Conservation (phyloP, 2,329 filamentous ascomycete species). For the Exophiala xenobiotica region DNA sequence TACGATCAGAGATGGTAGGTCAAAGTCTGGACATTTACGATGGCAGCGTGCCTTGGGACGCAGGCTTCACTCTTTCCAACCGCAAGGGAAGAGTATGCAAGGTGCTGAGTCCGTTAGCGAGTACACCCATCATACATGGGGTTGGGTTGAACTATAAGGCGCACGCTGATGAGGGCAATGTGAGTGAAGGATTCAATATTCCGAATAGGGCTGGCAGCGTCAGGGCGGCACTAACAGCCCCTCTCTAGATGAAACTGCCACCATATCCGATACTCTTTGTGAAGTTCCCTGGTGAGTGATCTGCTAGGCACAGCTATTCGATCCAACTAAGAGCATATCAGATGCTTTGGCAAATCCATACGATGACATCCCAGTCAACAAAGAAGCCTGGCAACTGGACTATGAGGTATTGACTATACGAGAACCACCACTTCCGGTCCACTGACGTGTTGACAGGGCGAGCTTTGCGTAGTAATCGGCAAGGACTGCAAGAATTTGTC, state of each 20-base stretch:
- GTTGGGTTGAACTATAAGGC: constrained; percentile 47
- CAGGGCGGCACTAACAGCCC: constrained; percentile 2
- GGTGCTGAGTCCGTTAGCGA: constrained; percentile 6
- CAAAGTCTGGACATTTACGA: no score
- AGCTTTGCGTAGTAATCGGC: no score
- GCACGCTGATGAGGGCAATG: constrained; percentile 39
- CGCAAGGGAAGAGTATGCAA: neutral
- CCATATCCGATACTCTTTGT: neutral
- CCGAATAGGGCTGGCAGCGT: no score
- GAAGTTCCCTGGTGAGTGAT: neutral
- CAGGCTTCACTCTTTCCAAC: neutral
- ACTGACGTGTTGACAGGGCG: no score
- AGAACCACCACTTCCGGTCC: no score
- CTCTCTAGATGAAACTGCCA: constrained; percentile 1
- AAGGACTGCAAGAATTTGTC: no score
- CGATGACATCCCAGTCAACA: no score
- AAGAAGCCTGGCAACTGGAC: no score
- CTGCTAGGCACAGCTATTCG: neutral
- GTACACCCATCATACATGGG: constrained; percentile 40
- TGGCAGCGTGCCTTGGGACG: no score
- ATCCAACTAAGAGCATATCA: constrained; percentile 38
- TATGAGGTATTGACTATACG: no score
- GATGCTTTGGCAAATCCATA: constrained; percentile 58
- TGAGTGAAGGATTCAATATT: constrained; percentile 15
- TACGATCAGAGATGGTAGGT: no score